Conservation (phyloP, 2,329 filamentous ascomycete species). For the Talaromyces pinophilus region DNA sequence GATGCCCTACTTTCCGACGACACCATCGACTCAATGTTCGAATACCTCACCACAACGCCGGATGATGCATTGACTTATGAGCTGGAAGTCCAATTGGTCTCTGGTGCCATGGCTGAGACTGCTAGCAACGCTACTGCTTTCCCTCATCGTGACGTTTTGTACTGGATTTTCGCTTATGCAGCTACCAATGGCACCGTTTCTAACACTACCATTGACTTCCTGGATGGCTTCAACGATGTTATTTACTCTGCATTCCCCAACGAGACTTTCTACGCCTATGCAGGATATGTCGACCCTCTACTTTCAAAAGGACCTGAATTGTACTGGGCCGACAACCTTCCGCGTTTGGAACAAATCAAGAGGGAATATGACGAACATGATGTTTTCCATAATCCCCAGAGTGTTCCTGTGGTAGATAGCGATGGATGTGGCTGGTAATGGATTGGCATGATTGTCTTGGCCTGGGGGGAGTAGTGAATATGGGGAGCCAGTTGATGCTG, state of each 20-base stretch:
- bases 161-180: conserved; percentile 65
- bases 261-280: conserved; percentile 55
- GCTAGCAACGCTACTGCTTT: conserved; percentile 60
- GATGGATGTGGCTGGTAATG: not conserved
- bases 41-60: conserved; percentile 53
- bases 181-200: conserved; percentile 49
- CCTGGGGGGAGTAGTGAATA: not conserved
- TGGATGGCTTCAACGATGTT: conserved; percentile 53
- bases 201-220: conserved; percentile 51
- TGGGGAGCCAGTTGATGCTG: not conserved
- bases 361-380: conserved; percentile 54
- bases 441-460: not conserved
- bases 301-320: conserved; percentile 49
- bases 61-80: conserved; percentile 60
- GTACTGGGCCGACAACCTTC: conserved; percentile 60
- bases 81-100: conserved; percentile 63
- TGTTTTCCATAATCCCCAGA: conserved; percentile 62
- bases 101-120: conserved; percentile 61
- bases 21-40: conserved; percentile 54
- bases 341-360: conserved; percentile 54
- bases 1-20: conserved; percentile 52
- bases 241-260: conserved; percentile 35
- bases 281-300: conserved; percentile 62
- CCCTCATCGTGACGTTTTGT: conserved; percentile 63
- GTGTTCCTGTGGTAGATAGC: conserved; percentile 26